Base-by-base conservation (phyloP, 2,329 filamentous ascomycete species). In the Epichloe glyceriae region DNA sequence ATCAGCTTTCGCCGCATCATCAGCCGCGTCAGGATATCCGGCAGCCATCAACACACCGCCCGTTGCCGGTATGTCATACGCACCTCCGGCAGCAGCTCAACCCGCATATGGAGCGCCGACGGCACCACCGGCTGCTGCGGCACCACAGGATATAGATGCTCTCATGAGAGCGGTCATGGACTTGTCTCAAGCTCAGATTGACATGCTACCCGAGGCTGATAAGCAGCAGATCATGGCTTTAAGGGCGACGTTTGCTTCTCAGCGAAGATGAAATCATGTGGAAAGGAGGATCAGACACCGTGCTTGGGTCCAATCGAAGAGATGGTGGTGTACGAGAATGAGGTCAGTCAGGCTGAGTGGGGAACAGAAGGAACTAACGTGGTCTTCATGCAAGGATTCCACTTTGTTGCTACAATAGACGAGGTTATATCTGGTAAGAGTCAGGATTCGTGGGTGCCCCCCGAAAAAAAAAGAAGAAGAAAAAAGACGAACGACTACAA, bases 101-200 rank as follows among this genome's bases (percentile, higher is more conserved):
- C 66, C 67, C 7, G 54, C 58, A 17, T 74, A 73, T 50, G 63
- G 56, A 12, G 61, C 62, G 8, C 61, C 66, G 5, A 57, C 60
- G 4, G 56, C 61, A 5, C 53, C 57, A 5, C 53, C 57, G 3
- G 54, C 64, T 15, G 72, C 71, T 1, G 58, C 64, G 0, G 60
- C 65, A 8, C 62, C 64, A 2, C 73, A 76, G 41, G 80, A 85
- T 53, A 79, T 86, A 41, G 82, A 87, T 46, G 80, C 83, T 42
- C 75, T 95, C 50, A 82, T 95, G 64, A 79, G 85, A 55, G 86
- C 89, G 59, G 85, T 96, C 46, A 74, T 96, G 71, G 79, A 78
- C 50, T 81, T 96, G 71, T 80, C 88, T 2, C 85, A 87, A 60
- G 77, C 86, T 52, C 80, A 87, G 51, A 89, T 97, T 58, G 85